Conservation (phyloP, 2,329 filamentous ascomycete species). For the Pseudocercospora eumusae region DNA sequence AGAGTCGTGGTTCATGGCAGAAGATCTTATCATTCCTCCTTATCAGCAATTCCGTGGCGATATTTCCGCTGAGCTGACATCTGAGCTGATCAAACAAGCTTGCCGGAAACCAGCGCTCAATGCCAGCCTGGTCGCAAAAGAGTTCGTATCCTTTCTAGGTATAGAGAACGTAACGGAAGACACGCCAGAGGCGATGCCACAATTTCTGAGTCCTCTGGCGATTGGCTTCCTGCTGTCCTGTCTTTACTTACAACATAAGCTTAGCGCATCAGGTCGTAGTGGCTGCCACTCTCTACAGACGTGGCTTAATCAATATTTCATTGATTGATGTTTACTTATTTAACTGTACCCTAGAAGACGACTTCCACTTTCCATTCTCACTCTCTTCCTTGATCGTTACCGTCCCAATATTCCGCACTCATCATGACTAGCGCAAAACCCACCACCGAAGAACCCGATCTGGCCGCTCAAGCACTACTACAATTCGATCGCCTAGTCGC, state of each 20-base stretch:
- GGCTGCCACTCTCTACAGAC: background rate
- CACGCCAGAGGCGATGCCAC: background rate
- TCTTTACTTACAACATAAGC: background rate
- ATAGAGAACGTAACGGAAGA: background rate
- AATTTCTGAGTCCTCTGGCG: conserved; percentile 25
- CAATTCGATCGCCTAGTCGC: conserved; percentile 20
- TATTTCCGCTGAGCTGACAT: background rate
- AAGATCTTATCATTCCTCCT: conserved; percentile 10
- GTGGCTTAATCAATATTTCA: background rate
- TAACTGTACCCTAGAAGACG: background rate
- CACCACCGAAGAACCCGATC: background rate
- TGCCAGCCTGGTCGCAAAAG: background rate
- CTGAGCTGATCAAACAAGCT: background rate
- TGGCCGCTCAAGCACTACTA: conserved; percentile 14
- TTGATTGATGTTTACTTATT: background rate
- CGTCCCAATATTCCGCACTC: no score
- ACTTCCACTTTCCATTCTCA: background rate
- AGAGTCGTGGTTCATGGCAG: conserved; percentile 9
- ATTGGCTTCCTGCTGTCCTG: background rate
- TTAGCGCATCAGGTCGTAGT: background rate
- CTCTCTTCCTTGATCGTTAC: background rate
- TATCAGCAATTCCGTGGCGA: conserved; percentile 6
- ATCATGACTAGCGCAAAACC: background rate
- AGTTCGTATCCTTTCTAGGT: background rate
- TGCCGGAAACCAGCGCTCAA: background rate